Conservation (phyloP, 495 filamentous ascomycete genomes). For the Geopyxis carbonaria region DNA sequence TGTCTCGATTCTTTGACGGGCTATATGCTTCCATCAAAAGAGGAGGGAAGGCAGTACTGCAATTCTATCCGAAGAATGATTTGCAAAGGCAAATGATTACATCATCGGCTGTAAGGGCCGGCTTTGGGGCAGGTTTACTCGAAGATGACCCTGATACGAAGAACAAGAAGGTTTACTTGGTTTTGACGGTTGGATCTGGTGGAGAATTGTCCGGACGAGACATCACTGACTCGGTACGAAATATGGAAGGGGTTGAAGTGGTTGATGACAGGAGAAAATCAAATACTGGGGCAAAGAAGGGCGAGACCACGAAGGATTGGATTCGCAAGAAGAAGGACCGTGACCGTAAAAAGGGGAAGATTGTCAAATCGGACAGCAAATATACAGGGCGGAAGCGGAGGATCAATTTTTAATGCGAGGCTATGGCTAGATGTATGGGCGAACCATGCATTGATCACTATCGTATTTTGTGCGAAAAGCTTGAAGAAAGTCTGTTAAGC, state of each 20-base stretch:
- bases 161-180: conserved; percentile 84
- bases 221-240: conserved; percentile 70
- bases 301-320: conserved; percentile 74
- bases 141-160: conserved; percentile 95
- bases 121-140: conserved; percentile 85
- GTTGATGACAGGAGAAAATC: conserved; percentile 47
- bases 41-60: conserved; percentile 81
- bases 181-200: conserved; percentile 73
- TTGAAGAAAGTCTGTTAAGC: no score
- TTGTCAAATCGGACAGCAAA: conserved; percentile 76
- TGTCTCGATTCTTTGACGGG: conserved; percentile 80
- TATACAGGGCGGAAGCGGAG: conserved; percentile 81
- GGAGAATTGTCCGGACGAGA: conserved; percentile 44
- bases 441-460: no score
- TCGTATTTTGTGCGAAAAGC: no score
- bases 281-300: no score
- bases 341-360: conserved; percentile 83
- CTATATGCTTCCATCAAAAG: conserved; percentile 68
- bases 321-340: conserved; percentile 91
- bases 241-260: conserved; percentile 78
- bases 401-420: conserved; percentile 36
- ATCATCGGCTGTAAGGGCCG: conserved; percentile 70
- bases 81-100: conserved; percentile 82
- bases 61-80: conserved; percentile 96
- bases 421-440: no score